phyloP scores from a whole-genome alignment of 345 rosid genomes.

The Moringa oleifera region DNA sequence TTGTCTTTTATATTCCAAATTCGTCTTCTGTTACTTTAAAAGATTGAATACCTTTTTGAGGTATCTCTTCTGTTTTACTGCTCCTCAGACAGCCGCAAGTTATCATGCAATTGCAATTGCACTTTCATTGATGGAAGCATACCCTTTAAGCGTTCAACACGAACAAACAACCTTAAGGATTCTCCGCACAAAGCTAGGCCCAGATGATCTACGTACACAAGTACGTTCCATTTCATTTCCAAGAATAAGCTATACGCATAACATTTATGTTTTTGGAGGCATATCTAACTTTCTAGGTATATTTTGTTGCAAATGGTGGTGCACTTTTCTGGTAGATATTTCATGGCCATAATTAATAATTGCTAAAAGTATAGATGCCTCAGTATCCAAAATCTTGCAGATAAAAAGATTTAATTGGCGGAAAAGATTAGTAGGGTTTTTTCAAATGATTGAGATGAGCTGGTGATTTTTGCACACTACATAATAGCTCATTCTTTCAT shows the following conservation, averaged over 20 bases:
- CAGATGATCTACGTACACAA: slow-evolving; percentile 98
- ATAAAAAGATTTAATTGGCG: slow-evolving; percentile 2
- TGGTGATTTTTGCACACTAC: neutral
- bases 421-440: neutral
- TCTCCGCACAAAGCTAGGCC: slow-evolving; percentile 91
- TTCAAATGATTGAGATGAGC: neutral
- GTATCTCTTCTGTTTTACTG: slow-evolving; percentile 16
- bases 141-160: slow-evolving; percentile 95
- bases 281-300: neutral
- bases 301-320: neutral
- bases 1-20: neutral
- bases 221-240: slow-evolving; percentile 28
- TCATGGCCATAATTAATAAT: neutral
- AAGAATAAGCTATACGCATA: neutral
- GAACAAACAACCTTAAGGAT: slow-evolving; percentile 96
- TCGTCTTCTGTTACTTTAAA: neutral
- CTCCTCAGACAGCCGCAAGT: slow-evolving; percentile 92
- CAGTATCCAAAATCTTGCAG: neutral
- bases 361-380: neutral
- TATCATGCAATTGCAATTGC: slow-evolving; percentile 99
- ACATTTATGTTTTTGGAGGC: slow-evolving; percentile 1
- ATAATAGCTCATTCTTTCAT: neutral
- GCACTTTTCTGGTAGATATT: neutral
- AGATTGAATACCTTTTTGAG: slow-evolving; percentile 2
- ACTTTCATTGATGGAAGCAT: slow-evolving; percentile 98